phyloP scores from a whole-genome alignment of 768 basidiomycete species.

The Mycena venus region DNA sequence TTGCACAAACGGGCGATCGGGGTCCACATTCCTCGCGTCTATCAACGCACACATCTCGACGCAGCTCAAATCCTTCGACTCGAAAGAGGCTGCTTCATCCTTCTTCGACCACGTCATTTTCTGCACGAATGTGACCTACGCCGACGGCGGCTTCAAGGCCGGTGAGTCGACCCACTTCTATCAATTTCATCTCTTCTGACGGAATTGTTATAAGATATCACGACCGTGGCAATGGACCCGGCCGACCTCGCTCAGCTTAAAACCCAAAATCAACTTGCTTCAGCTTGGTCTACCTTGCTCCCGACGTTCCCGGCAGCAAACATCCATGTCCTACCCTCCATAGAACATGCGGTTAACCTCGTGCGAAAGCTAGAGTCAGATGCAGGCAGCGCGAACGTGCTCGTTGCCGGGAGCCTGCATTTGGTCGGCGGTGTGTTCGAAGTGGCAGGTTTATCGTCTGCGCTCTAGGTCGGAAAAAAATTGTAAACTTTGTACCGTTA shows the following conservation, averaged over 20 bases:
- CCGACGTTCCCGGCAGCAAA: slow-evolving; percentile 71
- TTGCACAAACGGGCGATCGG: slow-evolving; percentile 92
- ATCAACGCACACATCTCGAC: slow-evolving; percentile 66
- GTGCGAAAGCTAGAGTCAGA: slow-evolving; percentile 61
- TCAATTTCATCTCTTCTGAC: not conserved
- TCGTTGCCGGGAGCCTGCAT: slow-evolving; percentile 94
- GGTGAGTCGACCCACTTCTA: slow-evolving; percentile 60
- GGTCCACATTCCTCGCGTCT: slow-evolving; percentile 73
- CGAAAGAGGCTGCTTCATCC: slow-evolving; percentile 49
- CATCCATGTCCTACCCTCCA: slow-evolving; percentile 86
- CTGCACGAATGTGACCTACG: slow-evolving; percentile 96
- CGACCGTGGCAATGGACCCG: slow-evolving; percentile 73
- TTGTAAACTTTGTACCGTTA: slow-evolving; percentile 21
- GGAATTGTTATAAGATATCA: slow-evolving; percentile 72
- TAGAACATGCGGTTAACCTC: slow-evolving; percentile 88
- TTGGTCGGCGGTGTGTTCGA: slow-evolving; percentile 95
- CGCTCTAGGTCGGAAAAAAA: slow-evolving; percentile 55
- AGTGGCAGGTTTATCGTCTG: slow-evolving; percentile 84
- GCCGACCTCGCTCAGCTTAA: slow-evolving; percentile 75
- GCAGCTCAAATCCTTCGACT: slow-evolving; percentile 58
- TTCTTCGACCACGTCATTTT: slow-evolving; percentile 93
- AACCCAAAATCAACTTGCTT: slow-evolving; percentile 81
- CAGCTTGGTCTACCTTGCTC: slow-evolving; percentile 77
- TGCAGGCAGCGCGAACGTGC: slow-evolving; percentile 61
- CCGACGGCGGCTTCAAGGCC: slow-evolving; percentile 90